Evolutionary conservation across 805 yeast genomes (phyloP), one percentile per base, ranked within the genome.

Genomic region (Saturnispora silvae): DNA sequence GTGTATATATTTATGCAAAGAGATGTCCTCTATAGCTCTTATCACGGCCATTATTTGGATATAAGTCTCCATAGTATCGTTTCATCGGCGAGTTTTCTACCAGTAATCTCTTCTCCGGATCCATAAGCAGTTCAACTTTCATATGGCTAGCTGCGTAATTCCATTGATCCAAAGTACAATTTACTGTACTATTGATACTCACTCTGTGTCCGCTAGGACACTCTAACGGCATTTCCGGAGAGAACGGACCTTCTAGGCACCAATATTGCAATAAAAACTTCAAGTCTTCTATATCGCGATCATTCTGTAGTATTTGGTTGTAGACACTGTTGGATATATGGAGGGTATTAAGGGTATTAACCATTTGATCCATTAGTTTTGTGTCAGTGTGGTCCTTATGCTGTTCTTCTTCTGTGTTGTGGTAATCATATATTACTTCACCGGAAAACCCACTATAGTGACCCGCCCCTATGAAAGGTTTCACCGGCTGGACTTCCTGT

Each of bases 41-140:
- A 25, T 43, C 42, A n/a, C 44, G 27, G 14, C 46, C 46, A 29
- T 43, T 43, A 22, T 37, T 40, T 6, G 46, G 46, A 18, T 40
- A 43, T 11, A 43, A 19, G 24, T 40, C 44, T 1, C 46, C 46
- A 23, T 43, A 43, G 22, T 43, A 43, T n/a, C 46, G 19, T 14
- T 20, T 32, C 46, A 43, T 43, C 13, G 46, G 46, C 3, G 44
- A 43, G 13, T 31, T 29, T n/a, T 14, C 10, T 2, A 40, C 38
- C 31, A 42, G 13, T 9, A 18, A n/a, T 5, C 19, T 17, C 16
- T 25, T 36, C 11, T 14, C 11, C 8, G 30, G 30, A 16, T 36
- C 31, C 15, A 22, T n/a, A 5, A 25, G 18, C 14, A 36, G 16
- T 19, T 31, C 31, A 4, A 17, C 16, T 25, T 36, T 36, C 31